Evolutionary conservation across 106 monocot genomes (phyloP), one percentile per base, ranked within the genome.

Genomic region (Triglochin maritima): DNA sequence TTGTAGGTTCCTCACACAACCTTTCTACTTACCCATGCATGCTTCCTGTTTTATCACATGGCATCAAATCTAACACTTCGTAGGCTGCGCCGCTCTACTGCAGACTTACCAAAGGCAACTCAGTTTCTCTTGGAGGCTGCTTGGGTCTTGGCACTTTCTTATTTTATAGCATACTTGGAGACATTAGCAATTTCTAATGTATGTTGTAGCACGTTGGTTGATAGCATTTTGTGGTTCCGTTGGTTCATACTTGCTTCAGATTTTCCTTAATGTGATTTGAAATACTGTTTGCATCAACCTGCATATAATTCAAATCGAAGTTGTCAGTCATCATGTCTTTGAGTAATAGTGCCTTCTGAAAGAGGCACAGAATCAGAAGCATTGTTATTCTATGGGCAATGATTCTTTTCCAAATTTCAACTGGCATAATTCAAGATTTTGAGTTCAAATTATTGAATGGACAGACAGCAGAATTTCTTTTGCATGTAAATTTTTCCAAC

Each of bases 91-190:
- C 83, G 85, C 43, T 79, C 83, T 7, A 63, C 83, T 75, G 79
- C 87, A 51, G 71, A 69, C 47, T 83, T 87, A 69, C 87, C 95
- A 66, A 74, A 59, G 49, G 65, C 79, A 16, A 71, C 85, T 48
- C 80, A 57, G 11, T 74, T 90, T 62, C 75, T 66, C 54, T 67
- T 64, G 59, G 87, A 95, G 69, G 90, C 85, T 60, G 70, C 79
- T 51, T 95, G 90, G 95, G 70, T 95, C 58, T 80, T 95, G 51
- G 85, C 80, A 56, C 76, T 95, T 7, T 81, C 87, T 67, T 95
- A 95, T 80, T 95, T 95, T 71, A 85, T 95, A 64, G 95, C 95
- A 50, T 95, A 78, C 65, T 74, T 95, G 90, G 95, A 95, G 60
- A 95, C 95, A 47, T 7, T 90, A 66, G 90, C 95, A 43, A 95